These are phyloP conservation scores for Colletotrichum horii DNA, from an alignment of 2,329 filamentous ascomycete species.

Conservation along the genomic window DNA sequence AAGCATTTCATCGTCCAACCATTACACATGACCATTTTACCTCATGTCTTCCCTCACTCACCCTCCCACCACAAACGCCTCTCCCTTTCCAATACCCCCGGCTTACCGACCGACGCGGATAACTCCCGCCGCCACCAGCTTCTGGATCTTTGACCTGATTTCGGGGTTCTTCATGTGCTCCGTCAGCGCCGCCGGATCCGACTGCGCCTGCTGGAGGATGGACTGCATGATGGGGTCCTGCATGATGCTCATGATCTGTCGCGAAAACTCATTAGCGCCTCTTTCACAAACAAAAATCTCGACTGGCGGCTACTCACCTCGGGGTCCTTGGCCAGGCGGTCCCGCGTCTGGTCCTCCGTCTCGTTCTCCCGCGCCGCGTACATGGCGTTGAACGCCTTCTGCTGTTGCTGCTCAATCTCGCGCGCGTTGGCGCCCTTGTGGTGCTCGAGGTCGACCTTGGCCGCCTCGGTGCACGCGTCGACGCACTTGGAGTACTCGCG, in stretches of 20 bases:
- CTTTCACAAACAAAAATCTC: background rate
- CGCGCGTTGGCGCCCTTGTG: constrained; percentile 78
- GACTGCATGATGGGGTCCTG: constrained; percentile 98
- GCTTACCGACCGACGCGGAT: constrained; percentile 72
- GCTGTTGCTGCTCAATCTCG: constrained; percentile 92
- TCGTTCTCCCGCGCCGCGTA: constrained; percentile 91
- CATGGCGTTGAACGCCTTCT: constrained; percentile 91
- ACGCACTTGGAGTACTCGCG: constrained; percentile 96
- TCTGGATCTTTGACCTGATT: constrained; percentile 89
- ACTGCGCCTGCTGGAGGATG: constrained; percentile 95
- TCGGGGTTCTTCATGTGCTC: constrained; percentile 96
- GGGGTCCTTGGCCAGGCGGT: constrained; percentile 87
- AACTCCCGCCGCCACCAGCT: constrained; percentile 90
- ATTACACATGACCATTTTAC: constrained; percentile 20
- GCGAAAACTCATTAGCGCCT: background rate
- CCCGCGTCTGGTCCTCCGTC: constrained; percentile 93
- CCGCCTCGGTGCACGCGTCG: constrained; percentile 85
- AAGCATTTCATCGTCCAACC: constrained; percentile 22
- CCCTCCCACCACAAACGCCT: background rate
- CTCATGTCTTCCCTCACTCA: background rate
- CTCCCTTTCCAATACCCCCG: background rate
- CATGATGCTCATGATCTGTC: constrained; percentile 83
- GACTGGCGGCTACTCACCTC: constrained; percentile 69
- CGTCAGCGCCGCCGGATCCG: constrained; percentile 87
- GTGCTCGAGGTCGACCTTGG: constrained; percentile 73